Conservation (phyloP, 352 stramenopile genomes). For the Globisporangium sylvaticum region DNA sequence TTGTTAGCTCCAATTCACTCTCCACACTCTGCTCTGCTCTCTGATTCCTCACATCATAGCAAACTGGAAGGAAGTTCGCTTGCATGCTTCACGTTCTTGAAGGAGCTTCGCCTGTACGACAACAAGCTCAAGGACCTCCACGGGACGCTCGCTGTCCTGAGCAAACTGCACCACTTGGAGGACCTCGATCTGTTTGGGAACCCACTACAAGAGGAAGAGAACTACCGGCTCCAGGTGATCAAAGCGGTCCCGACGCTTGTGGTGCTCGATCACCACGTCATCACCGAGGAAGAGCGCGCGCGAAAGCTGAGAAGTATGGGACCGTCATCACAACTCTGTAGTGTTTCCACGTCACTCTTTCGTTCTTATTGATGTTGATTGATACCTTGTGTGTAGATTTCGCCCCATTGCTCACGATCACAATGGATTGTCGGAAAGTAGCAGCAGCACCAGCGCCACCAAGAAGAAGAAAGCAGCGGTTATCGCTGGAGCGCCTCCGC, state of each 20-base stretch:
- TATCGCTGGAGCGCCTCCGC: slow-evolving; percentile 30
- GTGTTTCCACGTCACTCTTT: neutral
- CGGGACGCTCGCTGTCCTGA: slow-evolving; percentile 39
- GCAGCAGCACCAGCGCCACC: neutral
- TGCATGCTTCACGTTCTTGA: slow-evolving; percentile 74
- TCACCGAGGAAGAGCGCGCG: slow-evolving; percentile 68
- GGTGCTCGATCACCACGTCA: slow-evolving; percentile 75
- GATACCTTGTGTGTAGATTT: slow-evolving; percentile 2
- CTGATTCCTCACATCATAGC: slow-evolving; percentile 14
- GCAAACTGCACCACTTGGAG: slow-evolving; percentile 56
- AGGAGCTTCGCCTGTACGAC: slow-evolving; percentile 68
- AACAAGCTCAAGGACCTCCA: slow-evolving; percentile 83
- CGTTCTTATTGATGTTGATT: neutral
- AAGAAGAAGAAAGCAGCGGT: slow-evolving; percentile 21
- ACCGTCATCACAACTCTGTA: neutral
- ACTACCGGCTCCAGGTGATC: slow-evolving; percentile 83
- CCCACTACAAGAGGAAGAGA: slow-evolving; percentile 74
- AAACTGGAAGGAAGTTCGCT: slow-evolving; percentile 47
- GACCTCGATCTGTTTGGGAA: slow-evolving; percentile 85
- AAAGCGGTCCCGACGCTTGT: slow-evolving; percentile 64
- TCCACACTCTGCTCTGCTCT: neutral
- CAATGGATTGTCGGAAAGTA: neutral
- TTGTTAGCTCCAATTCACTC: neutral
- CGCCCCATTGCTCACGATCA: slow-evolving; percentile 1
- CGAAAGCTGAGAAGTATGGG: slow-evolving; percentile 30